Evolutionary conservation across 768 basidiomycete genomes (phyloP).

Genomic region (Lactarius trivialis): DNA sequence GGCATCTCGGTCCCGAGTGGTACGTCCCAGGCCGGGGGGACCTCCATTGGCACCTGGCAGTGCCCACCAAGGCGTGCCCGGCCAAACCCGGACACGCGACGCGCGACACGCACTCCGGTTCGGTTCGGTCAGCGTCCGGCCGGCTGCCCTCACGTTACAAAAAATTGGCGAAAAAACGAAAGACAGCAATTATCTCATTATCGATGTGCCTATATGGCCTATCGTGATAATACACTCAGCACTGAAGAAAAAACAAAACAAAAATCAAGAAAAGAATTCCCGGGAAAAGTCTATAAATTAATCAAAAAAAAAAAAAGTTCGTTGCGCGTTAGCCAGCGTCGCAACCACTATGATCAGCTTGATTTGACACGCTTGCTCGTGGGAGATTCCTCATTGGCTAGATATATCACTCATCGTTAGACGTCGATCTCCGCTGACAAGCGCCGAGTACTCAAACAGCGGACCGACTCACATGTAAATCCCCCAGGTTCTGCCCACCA

Average conservation of each 20-base stretch:
- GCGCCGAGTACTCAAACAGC: background rate
- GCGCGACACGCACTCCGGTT: no score
- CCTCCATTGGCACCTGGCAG: no score
- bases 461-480: conserved; percentile 7
- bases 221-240: conserved; percentile 11
- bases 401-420: background rate
- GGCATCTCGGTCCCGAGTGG: no score
- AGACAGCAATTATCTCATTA: background rate
- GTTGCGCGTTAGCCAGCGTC: background rate
- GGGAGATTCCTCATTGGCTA: conserved; percentile 6
- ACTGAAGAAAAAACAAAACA: background rate
- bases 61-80: no score
- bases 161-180: no score
- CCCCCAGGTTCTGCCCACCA: conserved; percentile 21
- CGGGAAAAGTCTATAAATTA: conserved; percentile 15
- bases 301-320: conserved; percentile 2
- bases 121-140: no score
- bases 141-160: no score
- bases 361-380: conserved; percentile 18
- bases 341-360: conserved; percentile 9
- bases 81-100: no score
- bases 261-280: background rate
- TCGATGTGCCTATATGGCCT: background rate
- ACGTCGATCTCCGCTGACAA: background rate
- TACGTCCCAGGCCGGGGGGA: no score